These are phyloP conservation scores for Biscutella laevigata DNA, from an alignment of 441 rosid genomes.

Conservation along the genomic window DNA sequence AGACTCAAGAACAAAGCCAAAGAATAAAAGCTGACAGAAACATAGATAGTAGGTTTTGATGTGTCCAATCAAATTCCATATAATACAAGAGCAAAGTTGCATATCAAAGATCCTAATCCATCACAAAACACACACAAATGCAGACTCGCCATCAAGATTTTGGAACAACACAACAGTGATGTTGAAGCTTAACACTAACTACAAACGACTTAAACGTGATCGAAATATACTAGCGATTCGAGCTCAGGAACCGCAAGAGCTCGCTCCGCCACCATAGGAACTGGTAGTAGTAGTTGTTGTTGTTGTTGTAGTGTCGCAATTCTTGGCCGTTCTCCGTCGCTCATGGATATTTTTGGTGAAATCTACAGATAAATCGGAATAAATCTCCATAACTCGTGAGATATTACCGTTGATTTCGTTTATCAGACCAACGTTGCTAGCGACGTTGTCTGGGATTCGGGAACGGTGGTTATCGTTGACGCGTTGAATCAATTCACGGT, in stretches of 20 bases:
- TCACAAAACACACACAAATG: too few species aligned
- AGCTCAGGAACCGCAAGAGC: conserved; percentile 8
- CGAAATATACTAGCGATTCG: too few species aligned
- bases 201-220: too few species aligned
- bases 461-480: conserved; percentile 67
- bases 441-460: conserved; percentile 46
- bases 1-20: too few species aligned
- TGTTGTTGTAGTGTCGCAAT: conserved; percentile 4
- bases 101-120: too few species aligned
- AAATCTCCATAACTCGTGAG: conserved; percentile 42
- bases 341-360: conserved; percentile 33
- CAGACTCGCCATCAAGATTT: too few species aligned
- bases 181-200: too few species aligned
- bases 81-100: too few species aligned
- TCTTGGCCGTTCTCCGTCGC: conserved; percentile 11
- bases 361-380: conserved; percentile 47
- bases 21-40: too few species aligned
- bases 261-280: conserved; percentile 4
- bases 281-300: conserved; percentile 10
- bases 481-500: conserved; percentile 47
- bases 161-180: too few species aligned
- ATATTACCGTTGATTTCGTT: conserved; percentile 59
- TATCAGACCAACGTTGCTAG: conserved; percentile 50
- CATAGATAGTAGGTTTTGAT: too few species aligned
- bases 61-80: too few species aligned